phyloP scores from a whole-genome alignment of 1,139 yeast genomes.

The Suhomyces bokatorum region DNA sequence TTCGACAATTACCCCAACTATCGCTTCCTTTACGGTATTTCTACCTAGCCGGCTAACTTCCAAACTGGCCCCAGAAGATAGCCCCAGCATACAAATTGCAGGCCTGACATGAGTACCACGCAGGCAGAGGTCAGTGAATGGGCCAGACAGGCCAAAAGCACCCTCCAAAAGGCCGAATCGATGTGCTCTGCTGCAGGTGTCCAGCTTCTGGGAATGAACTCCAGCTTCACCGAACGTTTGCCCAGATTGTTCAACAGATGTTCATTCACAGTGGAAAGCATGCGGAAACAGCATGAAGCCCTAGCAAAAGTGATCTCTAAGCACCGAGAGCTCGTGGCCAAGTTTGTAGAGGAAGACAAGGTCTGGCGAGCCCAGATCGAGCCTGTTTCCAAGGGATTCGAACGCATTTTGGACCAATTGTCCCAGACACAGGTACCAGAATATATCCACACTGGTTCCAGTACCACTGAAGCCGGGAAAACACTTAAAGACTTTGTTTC shows the following conservation, averaged over 20 bases:
- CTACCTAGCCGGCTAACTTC: background rate
- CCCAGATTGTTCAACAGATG: slow-evolving; percentile 28
- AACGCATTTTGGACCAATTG: slow-evolving; percentile 24
- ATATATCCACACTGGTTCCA: background rate
- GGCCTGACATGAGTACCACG: slow-evolving; percentile 6
- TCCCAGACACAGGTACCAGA: slow-evolving; percentile 13
- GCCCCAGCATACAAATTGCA: background rate
- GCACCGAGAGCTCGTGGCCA: slow-evolving; percentile 14
- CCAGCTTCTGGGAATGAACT: slow-evolving; percentile 27
- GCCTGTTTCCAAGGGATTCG: slow-evolving; percentile 29
- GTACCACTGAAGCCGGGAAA: slow-evolving; percentile 6
- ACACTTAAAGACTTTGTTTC: slow-evolving; percentile 37
- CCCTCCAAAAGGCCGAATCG: slow-evolving; percentile 33
- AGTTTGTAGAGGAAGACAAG: slow-evolving; percentile 13
- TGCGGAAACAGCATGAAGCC: slow-evolving; percentile 21
- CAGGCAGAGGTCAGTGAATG: slow-evolving; percentile 19
- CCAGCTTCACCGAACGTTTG: slow-evolving; percentile 23
- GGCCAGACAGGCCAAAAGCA: slow-evolving; percentile 32
- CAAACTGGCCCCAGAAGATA: background rate
- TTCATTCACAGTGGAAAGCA: slow-evolving; percentile 19
- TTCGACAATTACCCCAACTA: too few relatives aligned
- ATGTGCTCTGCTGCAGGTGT: slow-evolving; percentile 36
- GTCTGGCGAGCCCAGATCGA: slow-evolving; percentile 19
- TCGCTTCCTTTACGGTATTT: too few relatives aligned
- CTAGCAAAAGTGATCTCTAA: slow-evolving; percentile 18